phyloP scores from a whole-genome alignment of 2,329 filamentous ascomycete species.

The Phialophora verrucosa region DNA sequence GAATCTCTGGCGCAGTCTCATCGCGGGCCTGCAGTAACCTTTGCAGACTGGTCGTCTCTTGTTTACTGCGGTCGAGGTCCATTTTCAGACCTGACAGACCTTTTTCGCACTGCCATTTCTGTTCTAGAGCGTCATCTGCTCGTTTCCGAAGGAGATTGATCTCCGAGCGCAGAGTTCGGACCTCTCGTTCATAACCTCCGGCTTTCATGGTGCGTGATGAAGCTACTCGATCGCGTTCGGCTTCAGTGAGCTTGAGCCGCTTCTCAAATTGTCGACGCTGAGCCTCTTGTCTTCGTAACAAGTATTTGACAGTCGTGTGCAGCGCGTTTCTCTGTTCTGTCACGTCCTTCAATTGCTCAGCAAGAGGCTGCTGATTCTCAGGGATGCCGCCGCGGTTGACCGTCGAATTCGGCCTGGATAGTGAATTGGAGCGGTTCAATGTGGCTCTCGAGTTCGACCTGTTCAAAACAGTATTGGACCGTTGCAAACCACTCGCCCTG shows the following conservation, averaged over 20 bases:
- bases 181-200: slow-evolving; percentile 82
- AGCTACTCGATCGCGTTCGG: slow-evolving; percentile 74
- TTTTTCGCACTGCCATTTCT: slow-evolving; percentile 96
- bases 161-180: slow-evolving; percentile 78
- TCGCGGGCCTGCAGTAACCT: slow-evolving; percentile 81
- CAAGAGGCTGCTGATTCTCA: slow-evolving; percentile 71
- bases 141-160: slow-evolving; percentile 82
- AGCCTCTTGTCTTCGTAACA: slow-evolving; percentile 83
- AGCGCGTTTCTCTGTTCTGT: slow-evolving; percentile 92
- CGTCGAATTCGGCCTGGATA: slow-evolving; percentile 65
- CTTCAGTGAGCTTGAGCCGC: slow-evolving; percentile 75
- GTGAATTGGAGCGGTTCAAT: slow-evolving; percentile 53
- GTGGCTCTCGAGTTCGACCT: slow-evolving; percentile 72
- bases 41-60: slow-evolving; percentile 85
- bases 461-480: slow-evolving; percentile 51
- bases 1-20: slow-evolving; percentile 70
- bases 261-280: slow-evolving; percentile 85
- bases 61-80: slow-evolving; percentile 93
- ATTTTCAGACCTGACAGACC: slow-evolving; percentile 87
- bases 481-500: slow-evolving; percentile 31
- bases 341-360: slow-evolving; percentile 86
- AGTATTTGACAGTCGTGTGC: slow-evolving; percentile 81
- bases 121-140: slow-evolving; percentile 90
- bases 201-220: slow-evolving; percentile 67
- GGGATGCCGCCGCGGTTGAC: slow-evolving; percentile 56